A percentile compares a stretch with the other conserved stretches of the same genome.
These are phyloP conservation scores for Arctium minus DNA, from an alignment of 129 eudicot genomes.

Conservation along the genomic window DNA sequence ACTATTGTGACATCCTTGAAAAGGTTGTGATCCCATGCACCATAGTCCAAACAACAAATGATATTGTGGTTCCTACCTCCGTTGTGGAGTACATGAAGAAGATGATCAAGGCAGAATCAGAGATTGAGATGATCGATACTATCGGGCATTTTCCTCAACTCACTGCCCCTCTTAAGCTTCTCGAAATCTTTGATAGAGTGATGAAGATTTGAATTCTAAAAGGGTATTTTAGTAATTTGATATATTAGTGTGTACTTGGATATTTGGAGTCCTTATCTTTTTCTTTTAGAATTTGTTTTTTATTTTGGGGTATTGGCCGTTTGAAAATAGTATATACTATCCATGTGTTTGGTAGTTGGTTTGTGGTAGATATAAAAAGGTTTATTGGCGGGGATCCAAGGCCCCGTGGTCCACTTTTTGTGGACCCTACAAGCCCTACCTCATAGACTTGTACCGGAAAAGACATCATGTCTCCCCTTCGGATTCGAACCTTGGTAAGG, in stretches of 20 bases:
- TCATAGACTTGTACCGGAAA: no score
- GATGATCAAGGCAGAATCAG: slow-evolving; percentile 52
- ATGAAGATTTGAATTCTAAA: slow-evolving; percentile 17
- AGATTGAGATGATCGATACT: slow-evolving; percentile 53
- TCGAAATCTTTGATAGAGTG: slow-evolving; percentile 50
- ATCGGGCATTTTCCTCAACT: slow-evolving; percentile 95
- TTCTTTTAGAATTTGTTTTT: background rate
- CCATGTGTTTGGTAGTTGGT: slow-evolving; percentile 26
- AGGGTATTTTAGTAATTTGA: slow-evolving; percentile 9
- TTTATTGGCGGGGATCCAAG: no score
- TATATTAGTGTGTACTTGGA: no score
- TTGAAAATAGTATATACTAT: slow-evolving; percentile 13
- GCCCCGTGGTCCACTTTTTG: no score
- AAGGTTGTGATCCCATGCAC: slow-evolving; percentile 65
- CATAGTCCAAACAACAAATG: slow-evolving; percentile 59
- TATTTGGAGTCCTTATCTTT: no score
- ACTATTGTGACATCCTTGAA: slow-evolving; percentile 60
- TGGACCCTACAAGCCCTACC: no score
- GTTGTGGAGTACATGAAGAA: slow-evolving; percentile 60
- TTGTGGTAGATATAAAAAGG: slow-evolving; percentile 23
- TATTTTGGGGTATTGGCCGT: slow-evolving; percentile 10
- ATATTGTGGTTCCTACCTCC: slow-evolving; percentile 59
- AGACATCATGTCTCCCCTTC: no score
- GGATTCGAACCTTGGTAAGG: no score
- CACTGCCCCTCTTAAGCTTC: slow-evolving; percentile 58